Base-by-base conservation (phyloP, 2,329 filamentous ascomycete genomes). In the Aspergillus viridinutans region DNA sequence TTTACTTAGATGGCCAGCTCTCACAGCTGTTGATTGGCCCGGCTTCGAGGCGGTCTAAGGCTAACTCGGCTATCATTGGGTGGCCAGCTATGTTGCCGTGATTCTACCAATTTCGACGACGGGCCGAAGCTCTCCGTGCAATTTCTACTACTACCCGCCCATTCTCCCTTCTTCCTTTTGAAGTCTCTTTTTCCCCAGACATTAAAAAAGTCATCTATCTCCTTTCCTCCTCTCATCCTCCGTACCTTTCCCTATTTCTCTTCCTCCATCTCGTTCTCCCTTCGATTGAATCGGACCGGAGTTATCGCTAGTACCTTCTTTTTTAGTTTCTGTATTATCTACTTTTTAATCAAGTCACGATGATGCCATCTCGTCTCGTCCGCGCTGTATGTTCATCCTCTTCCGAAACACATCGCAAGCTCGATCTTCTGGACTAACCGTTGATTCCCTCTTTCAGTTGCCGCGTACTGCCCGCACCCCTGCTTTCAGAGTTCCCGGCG, bases 381-480 rank as follows among this genome's bases (percentile, higher is more conserved):
- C 85, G 87, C 83, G 87, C 86, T 84, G 88, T 91, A 85, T 81
- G 88, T 85, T 54, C 38, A 26, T 52, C 28, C 23, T 42, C 12
- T 40, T 28, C 43, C 35, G 54, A 59, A 57, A 55, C 56, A 35
- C 57, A 38, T 60, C 56, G 54, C 60, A 62, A 60, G 61, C 61
- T 61, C 57, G 62, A 59, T 50, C 50, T 49, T 52, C 6, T 49
- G 40, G 40, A 62, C 65, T 70, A 55, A 70, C 62, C 4, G 17
- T 28, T 38, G 20, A 50, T 49, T 23, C 50, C 47, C 29, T 29
- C 53, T 55, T 52, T 73, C 66, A 92, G 89, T 85, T 95, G 78
- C 90, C 91, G 73, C 86, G 91, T 83, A 87, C 89, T 75, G 80
- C 86, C 74, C 88, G 88, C 77, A 82, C 86, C 71, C 82, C 86